Conservation (phyloP, 208 protist species). For the Herpetomonas muscarum region DNA sequence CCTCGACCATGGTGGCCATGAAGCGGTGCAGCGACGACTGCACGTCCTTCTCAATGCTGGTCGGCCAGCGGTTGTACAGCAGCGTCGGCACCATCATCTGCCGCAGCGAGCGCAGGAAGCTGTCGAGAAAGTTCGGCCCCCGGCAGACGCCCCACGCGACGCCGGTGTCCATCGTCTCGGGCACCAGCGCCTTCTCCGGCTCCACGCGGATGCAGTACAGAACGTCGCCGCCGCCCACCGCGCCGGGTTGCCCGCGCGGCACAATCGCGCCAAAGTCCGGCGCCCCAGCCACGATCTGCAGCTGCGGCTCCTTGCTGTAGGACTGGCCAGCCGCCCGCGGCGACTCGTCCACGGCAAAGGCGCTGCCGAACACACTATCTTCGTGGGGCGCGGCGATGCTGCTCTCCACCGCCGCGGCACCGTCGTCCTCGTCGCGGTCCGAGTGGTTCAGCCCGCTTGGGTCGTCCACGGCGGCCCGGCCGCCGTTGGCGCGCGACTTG, state of each 20-base stretch:
- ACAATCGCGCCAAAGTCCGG: conserved; percentile 14
- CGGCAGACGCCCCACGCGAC: conserved; percentile 78
- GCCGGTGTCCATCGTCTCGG: conserved; percentile 82
- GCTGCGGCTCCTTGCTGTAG: conserved; percentile 2
- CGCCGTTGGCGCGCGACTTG: not conserved
- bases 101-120: conserved; percentile 85
- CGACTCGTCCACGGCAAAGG: not conserved
- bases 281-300: conserved; percentile 16
- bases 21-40: conserved; percentile 94
- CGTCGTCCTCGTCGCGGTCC: conserved; percentile 15
- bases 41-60: conserved; percentile 96
- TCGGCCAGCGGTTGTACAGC: conserved; percentile 91
- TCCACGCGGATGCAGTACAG: conserved; percentile 78
- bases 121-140: conserved; percentile 68
- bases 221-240: conserved; percentile 43
- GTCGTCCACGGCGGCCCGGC: conserved; percentile 1
- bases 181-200: conserved; percentile 74
- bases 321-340: not conserved
- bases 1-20: conserved; percentile 96
- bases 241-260: conserved; percentile 26
- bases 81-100: conserved; percentile 80
- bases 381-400: not conserved
- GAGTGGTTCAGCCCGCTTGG: conserved; percentile 22
- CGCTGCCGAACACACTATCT: not conserved
- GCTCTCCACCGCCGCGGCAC: not conserved